Percentiles rank a stretch among this genome's conserved stretches.
Evolutionary conservation across 2,329 filamentous ascomycete genomes (phyloP).

Genomic region (Hirsutella minnesotensis): DNA sequence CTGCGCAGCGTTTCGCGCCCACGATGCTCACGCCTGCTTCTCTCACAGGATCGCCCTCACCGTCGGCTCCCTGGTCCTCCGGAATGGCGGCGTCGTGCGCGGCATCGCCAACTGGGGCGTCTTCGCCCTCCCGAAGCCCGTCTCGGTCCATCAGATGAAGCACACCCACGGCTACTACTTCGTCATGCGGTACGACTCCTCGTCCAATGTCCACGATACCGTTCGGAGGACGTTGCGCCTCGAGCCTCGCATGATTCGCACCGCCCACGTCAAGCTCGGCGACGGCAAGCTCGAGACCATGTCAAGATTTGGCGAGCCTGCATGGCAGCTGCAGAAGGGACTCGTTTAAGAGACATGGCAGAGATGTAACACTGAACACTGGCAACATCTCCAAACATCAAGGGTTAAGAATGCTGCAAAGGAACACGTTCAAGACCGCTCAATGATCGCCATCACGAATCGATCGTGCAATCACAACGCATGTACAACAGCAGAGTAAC

Average conservation of each 20-base stretch:
- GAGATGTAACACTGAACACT: too few relatives aligned
- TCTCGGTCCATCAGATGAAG: constrained; percentile 68
- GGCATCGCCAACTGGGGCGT: constrained; percentile 92
- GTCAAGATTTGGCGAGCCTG: constrained; percentile 34
- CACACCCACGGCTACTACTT: constrained; percentile 91
- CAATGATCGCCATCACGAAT: too few relatives aligned
- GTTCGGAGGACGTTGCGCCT: constrained; percentile 66
- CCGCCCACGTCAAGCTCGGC: constrained; percentile 78
- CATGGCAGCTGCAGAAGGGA: constrained; percentile 29
- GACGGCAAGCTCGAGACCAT: constrained; percentile 42
- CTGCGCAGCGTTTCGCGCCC: too few relatives aligned
- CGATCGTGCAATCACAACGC: too few relatives aligned
- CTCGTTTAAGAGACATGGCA: too few relatives aligned
- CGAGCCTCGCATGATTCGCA: constrained; percentile 83
- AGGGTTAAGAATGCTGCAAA: too few relatives aligned
- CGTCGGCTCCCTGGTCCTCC: constrained; percentile 71
- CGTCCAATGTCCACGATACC: constrained; percentile 57
- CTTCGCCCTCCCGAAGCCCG: constrained; percentile 72
- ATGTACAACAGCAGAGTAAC: too few relatives aligned
- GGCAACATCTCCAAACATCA: too few relatives aligned
- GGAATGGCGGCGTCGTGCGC: constrained; percentile 77
- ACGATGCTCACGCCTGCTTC: background rate
- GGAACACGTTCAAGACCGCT: too few relatives aligned
- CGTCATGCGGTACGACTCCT: constrained; percentile 89
- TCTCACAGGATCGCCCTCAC: constrained; percentile 68